Evolutionary conservation across 768 basidiomycete genomes (phyloP).

Genomic region (Tylopilus plumbeoviolaceoides): DNA sequence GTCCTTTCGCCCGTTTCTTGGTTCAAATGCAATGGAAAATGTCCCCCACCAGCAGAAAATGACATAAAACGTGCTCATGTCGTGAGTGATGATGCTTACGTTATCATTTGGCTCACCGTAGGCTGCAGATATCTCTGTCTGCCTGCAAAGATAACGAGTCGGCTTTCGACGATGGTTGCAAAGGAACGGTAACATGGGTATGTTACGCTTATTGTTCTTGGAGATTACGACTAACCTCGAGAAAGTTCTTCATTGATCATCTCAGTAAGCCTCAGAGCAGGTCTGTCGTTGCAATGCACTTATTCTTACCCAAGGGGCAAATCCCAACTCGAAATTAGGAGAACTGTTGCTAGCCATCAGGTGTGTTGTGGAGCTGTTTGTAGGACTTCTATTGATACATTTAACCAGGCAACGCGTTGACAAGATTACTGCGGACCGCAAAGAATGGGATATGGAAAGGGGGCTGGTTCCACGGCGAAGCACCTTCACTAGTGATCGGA

Average conservation of each 20-base stretch:
- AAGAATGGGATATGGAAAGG: slow-evolving; percentile 3
- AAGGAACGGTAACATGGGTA: slow-evolving; percentile 22
- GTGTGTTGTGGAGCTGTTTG: slow-evolving; percentile 8
- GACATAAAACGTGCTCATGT: slow-evolving; percentile 17
- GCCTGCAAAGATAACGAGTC: slow-evolving; percentile 26
- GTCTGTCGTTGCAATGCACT: not conserved
- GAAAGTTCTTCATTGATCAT: slow-evolving; percentile 28
- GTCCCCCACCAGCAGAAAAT: not conserved
- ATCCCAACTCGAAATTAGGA: slow-evolving; percentile 21
- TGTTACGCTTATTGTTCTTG: not conserved
- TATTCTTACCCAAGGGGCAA: slow-evolving; percentile 10
- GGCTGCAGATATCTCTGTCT: slow-evolving; percentile 24
- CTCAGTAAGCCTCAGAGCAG: slow-evolving; percentile 16
- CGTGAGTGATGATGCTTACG: slow-evolving; percentile 11
- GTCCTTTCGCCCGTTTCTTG: slow-evolving; percentile 18
- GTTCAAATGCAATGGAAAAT: slow-evolving; percentile 21
- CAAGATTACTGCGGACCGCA: slow-evolving; percentile 14
- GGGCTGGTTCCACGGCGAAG: slow-evolving; percentile 8
- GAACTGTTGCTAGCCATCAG: slow-evolving; percentile 21
- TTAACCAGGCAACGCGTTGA: slow-evolving; percentile 16
- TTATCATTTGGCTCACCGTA: not conserved
- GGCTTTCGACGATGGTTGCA: slow-evolving; percentile 18
- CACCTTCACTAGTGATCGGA: slow-evolving; percentile 7
- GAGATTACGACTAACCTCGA: slow-evolving; percentile 1
- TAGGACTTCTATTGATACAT: not conserved